These are phyloP conservation scores for Actinomortierella wolfii DNA, from an alignment of 371 early-diverging fungal species.

Conservation along the genomic window DNA sequence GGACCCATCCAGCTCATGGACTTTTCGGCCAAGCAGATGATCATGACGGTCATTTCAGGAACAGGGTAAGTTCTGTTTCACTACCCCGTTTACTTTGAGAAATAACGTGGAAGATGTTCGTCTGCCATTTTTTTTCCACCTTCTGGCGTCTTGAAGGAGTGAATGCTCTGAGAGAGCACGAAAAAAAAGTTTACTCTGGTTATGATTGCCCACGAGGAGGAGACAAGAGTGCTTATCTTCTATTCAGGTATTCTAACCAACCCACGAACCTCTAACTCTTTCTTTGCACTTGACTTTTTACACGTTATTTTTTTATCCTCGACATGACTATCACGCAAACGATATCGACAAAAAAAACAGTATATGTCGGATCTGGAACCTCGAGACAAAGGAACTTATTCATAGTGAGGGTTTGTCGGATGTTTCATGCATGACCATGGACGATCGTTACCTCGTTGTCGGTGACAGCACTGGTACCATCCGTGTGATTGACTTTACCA, in stretches of 20 bases:
- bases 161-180: too few species aligned
- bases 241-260: too few species aligned
- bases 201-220: too few species aligned
- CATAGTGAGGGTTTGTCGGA: constrained; percentile 13
- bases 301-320: background rate
- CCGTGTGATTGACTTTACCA: constrained; percentile 25
- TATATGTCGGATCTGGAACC: constrained; percentile 35
- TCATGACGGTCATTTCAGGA: constrained; percentile 36
- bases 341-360: constrained; percentile 5
- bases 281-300: background rate
- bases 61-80: constrained; percentile 23
- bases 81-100: constrained; percentile 2
- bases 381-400: constrained; percentile 16
- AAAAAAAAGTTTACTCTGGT: too few species aligned
- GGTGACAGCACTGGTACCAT: constrained; percentile 17
- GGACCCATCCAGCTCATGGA: constrained; percentile 39
- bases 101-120: background rate
- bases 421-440: constrained; percentile 41
- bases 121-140: background rate
- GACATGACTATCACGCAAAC: too few species aligned
- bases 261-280: background rate
- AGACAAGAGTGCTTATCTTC: too few species aligned
- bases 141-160: background rate
- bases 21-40: constrained; percentile 27
- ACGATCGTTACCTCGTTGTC: constrained; percentile 29